Percentiles rank a stretch among this genome's conserved stretches.
Conservation (phyloP, 1,284 basidiomycete genomes). For the Austropuccinia psidii region DNA sequence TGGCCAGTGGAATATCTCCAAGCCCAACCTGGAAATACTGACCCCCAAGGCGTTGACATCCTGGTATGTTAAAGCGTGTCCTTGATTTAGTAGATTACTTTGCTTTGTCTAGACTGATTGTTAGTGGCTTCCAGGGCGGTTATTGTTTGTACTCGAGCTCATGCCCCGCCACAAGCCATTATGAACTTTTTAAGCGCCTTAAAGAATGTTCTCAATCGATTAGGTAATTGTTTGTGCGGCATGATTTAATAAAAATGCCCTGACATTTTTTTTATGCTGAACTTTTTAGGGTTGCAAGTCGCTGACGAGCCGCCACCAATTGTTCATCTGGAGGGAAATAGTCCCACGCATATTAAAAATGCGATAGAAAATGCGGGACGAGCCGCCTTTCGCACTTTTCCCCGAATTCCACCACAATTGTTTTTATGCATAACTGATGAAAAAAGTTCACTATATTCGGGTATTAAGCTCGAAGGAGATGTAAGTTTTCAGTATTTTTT, state of each 20-base stretch:
- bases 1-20: conserved; percentile 30
- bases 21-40: not conserved
- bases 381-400: not conserved
- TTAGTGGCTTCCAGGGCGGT: not conserved
- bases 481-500: not conserved
- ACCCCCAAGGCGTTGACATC: not conserved
- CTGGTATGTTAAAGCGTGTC: not conserved
- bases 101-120: not conserved
- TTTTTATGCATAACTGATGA: conserved; percentile 32
- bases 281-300: conserved; percentile 5
- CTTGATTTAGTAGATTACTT: not conserved
- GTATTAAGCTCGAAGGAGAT: conserved; percentile 28
- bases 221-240: not conserved
- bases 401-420: not conserved
- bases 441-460: not conserved
- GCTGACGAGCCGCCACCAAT: not conserved
- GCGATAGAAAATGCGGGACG: conserved; percentile 1
- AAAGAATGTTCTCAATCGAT: not conserved
- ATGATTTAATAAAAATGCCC: not conserved
- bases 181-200: conserved; percentile 8
- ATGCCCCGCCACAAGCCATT: not conserved
- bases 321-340: not conserved
- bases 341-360: not conserved
- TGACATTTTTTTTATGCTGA: not conserved
- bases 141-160: not conserved